A percentile compares a stretch with the other conserved stretches of the same genome.
These are phyloP conservation scores for Neopestalotiopsis sp. DNA, from an alignment of 2,329 filamentous ascomycete species.

Conservation along the genomic window DNA sequence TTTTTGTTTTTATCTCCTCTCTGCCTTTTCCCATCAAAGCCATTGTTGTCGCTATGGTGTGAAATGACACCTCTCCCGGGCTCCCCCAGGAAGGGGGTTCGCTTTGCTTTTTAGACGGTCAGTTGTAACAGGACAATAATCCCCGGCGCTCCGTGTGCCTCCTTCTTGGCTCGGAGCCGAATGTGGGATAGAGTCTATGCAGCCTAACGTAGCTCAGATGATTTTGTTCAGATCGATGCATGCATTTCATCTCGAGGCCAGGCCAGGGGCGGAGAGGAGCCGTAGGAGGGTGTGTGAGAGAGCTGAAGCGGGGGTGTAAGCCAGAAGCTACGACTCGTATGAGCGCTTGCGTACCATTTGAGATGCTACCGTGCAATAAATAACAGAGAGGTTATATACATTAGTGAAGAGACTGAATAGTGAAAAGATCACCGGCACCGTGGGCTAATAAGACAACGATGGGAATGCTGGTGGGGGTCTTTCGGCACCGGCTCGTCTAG, in stretches of 20 bases:
- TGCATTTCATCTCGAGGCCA: conserved; percentile 1
- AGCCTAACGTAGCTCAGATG: neutral
- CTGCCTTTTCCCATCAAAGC: neutral
- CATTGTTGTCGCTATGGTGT: neutral
- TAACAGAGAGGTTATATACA: neutral
- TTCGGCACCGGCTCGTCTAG: conserved; percentile 1
- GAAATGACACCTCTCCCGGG: neutral
- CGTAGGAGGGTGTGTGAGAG: neutral
- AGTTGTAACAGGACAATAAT: conserved; percentile 1
- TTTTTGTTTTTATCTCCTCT: neutral
- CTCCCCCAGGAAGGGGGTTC: neutral
- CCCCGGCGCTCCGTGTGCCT: conserved; percentile 1
- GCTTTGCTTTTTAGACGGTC: neutral
- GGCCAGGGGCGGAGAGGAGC: neutral
- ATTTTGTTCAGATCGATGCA: conserved; percentile 9
- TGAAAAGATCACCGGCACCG: neutral
- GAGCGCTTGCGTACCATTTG: neutral
- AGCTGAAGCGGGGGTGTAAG: neutral
- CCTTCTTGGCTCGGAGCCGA: conserved; percentile 1
- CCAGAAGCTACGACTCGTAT: conserved; percentile 9
- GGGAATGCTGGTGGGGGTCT: neutral
- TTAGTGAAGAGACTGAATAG: neutral
- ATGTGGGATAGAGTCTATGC: conserved; percentile 10
- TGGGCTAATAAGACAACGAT: neutral
- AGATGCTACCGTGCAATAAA: neutral